Base-by-base conservation (phyloP, 164 flowering plant species). In the Sedum album region DNA sequence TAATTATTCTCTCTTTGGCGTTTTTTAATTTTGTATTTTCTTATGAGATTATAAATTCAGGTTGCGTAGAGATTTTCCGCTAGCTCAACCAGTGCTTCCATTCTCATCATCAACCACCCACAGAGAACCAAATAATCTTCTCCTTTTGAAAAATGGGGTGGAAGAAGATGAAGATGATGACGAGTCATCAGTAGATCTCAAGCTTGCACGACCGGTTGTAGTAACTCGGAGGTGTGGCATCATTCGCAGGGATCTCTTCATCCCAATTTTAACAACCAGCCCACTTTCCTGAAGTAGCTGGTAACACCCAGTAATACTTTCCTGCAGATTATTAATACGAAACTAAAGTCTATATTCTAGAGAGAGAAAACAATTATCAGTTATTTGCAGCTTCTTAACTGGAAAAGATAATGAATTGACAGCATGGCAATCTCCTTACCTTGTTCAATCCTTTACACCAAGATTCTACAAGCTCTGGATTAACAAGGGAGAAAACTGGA, bases 381-480 rank as follows among this genome's bases (percentile, higher is more conserved):
- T 35, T 33, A 8, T 6, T 35, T 64, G 7, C n/a, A 20, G 25
- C 31, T 64, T 15, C 28, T 18, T 21, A 9, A 68, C 66, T 48
- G 66, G 31, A 39, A 13, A 18, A 65, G 31, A 44, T 68, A 65
- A 25, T 23, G 20, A 69, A 64, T 23, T 39, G 25, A 69, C 55
- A 42, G 26, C 63, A 23, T 26, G 51, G 35, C 17, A 8, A 26
- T 31, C 46, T 11, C 31, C 89, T 80, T 90, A 93, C 98, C 80
- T 83, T 84, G 79, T 80, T 77, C 42, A 93, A 83, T 65, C 96
- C 96, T 73, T 74, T 81, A 63, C 91, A 86, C 93, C 96, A 93
- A 53, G 82, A 72, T 65, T 78, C 86, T 4, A 87, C 91, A 66
- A 76, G 77, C 41, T 81, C 91, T 7, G 89, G 86, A 71, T 79